Evolutionary conservation across 805 yeast species (phyloP).

Genomic region (Phaffomyces antillensis): DNA sequence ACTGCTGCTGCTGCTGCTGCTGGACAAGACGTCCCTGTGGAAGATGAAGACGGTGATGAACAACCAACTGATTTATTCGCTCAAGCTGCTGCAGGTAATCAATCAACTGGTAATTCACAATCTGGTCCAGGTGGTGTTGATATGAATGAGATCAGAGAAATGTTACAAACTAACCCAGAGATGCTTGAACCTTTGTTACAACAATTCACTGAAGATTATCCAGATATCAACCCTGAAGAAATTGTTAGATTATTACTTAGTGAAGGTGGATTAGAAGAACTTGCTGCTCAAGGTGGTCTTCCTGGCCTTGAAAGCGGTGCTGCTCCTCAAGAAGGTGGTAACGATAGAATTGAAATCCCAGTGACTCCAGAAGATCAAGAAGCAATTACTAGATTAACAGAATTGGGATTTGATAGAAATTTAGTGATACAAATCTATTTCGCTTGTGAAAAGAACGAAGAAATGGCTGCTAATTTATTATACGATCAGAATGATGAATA

Average conservation of each 20-base stretch:
- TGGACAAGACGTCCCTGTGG: conserved; percentile 13
- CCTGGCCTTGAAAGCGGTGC: conserved; percentile 32
- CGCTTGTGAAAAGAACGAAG: conserved; percentile 98
- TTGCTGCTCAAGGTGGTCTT: conserved; percentile 14
- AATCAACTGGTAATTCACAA: conserved; percentile 17
- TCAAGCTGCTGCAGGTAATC: conserved; percentile 30
- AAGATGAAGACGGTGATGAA: conserved; percentile 17
- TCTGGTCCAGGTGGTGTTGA: conserved; percentile 17
- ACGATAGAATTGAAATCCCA: conserved; percentile 41
- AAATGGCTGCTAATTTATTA: conserved; percentile 87
- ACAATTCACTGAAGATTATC: conserved; percentile 73
- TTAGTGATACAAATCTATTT: conserved; percentile 88
- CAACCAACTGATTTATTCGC: conserved; percentile 27
- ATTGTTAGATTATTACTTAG: conserved; percentile 68
- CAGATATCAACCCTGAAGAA: conserved; percentile 89
- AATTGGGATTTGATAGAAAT: conserved; percentile 85
- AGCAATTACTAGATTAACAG: conserved; percentile 86
- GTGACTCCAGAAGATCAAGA: conserved; percentile 78
- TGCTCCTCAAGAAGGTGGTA: conserved; percentile 23
- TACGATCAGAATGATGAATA: conserved; percentile 41
- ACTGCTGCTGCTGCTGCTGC: conserved; percentile 23
- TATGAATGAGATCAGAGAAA: conserved; percentile 56
- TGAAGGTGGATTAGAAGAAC: conserved; percentile 23
- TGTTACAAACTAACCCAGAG: conserved; percentile 81
- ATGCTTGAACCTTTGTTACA: conserved; percentile 78